phyloP scores from a whole-genome alignment of 176 grass and related monocot genomes.

The Oryza punctata region DNA sequence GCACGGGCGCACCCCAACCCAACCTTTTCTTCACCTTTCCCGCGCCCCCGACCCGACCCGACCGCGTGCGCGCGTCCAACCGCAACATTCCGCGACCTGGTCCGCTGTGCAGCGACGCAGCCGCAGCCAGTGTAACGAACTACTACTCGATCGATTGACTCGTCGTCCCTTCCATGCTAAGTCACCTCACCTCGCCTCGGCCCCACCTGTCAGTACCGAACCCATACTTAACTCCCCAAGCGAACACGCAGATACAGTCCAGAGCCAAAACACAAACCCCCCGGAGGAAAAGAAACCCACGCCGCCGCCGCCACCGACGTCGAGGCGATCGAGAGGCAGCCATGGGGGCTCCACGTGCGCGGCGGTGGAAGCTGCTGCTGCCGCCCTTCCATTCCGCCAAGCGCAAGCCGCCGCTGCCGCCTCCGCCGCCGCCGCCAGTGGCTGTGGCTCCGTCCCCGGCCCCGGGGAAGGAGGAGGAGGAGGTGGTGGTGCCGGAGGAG shows the following conservation, averaged over 20 bases:
- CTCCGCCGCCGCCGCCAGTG: neutral
- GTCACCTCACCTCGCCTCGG: conserved; percentile 20
- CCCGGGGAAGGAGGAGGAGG: neutral
- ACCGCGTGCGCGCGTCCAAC: too few species aligned
- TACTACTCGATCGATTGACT: too few species aligned
- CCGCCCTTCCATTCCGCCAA: neutral
- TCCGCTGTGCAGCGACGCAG: too few species aligned
- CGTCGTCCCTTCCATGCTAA: conserved; percentile 44
- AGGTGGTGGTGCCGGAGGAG: conserved; percentile 22
- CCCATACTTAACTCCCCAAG: conserved; percentile 17
- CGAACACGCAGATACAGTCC: neutral
- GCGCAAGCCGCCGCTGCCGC: neutral
- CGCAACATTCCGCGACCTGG: neutral
- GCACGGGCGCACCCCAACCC: neutral
- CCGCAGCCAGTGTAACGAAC: too few species aligned
- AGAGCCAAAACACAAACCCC: conserved; percentile 17
- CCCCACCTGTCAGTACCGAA: neutral
- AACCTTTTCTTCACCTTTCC: neutral
- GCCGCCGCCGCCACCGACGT: neutral
- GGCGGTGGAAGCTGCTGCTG: conserved; percentile 52
- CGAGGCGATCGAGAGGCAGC: neutral
- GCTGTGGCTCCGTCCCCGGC: neutral
- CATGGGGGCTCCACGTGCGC: conserved; percentile 41
- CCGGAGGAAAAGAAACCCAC: conserved; percentile 2
- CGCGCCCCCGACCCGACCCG: too few species aligned